phyloP scores from a whole-genome alignment of 2,329 filamentous ascomycete species.

The Talaromyces sp. region DNA sequence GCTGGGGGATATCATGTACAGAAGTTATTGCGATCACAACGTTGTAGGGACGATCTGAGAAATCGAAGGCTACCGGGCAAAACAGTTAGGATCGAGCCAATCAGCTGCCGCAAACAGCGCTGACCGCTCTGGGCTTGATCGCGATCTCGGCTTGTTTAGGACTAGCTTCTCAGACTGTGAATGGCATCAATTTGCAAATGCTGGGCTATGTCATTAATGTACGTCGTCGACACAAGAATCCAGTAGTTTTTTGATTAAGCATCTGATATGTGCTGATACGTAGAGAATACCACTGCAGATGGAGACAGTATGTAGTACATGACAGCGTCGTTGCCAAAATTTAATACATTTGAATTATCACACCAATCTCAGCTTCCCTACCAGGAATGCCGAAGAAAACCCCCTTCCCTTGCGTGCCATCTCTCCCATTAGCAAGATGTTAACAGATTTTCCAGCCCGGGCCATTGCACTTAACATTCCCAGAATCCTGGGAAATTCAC shows the following conservation, averaged over 20 bases:
- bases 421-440: background rate
- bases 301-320: background rate
- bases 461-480: background rate
- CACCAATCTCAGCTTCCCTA: background rate
- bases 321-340: background rate
- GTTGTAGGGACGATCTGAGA: conserved; percentile 15
- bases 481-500: background rate
- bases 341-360: conserved; percentile 4
- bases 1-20: background rate
- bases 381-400: background rate
- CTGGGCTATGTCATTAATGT: too few relatives aligned
- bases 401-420: background rate
- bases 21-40: conserved; percentile 14
- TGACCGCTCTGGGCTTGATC: conserved; percentile 9
- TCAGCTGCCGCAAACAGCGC: background rate
- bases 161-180: background rate
- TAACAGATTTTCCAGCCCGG: background rate
- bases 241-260: background rate
- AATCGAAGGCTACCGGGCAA: background rate
- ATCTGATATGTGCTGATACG: background rate
- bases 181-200: background rate
- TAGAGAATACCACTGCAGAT: background rate
- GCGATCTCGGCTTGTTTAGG: conserved; percentile 8
- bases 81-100: conserved; percentile 15
- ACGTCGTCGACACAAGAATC: too few relatives aligned